Conservation (phyloP, 768 basidiomycete species). For the Xerocomellus intermedius region DNA sequence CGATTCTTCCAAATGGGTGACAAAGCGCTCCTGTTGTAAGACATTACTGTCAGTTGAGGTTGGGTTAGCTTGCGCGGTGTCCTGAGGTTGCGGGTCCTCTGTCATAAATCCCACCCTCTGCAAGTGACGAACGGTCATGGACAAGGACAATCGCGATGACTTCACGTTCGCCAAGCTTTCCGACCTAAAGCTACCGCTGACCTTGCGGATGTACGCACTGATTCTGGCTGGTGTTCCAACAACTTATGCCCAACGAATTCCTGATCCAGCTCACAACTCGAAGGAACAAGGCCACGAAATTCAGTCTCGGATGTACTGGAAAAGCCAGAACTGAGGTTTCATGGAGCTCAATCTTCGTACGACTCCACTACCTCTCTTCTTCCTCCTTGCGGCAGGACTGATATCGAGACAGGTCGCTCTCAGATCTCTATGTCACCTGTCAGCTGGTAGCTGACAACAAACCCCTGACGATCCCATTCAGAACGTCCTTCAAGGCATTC, state of each 20-base stretch:
- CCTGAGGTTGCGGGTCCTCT: too few species aligned
- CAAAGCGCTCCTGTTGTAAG: neutral
- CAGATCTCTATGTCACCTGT: constrained; percentile 92
- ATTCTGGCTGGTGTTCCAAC: neutral
- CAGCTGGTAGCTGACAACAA: constrained; percentile 93
- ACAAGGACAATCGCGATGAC: constrained; percentile 74
- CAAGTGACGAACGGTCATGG: constrained; percentile 35
- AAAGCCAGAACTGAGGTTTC: constrained; percentile 76
- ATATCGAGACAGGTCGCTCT: constrained; percentile 59
- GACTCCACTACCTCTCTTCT: constrained; percentile 5
- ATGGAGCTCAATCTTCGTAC: constrained; percentile 80
- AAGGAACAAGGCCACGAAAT: constrained; percentile 72
- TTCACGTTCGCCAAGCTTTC: constrained; percentile 91
- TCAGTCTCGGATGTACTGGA: constrained; percentile 80
- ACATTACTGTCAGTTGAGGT: too few species aligned
- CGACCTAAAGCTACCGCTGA: constrained; percentile 84
- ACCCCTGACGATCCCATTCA: constrained; percentile 86
- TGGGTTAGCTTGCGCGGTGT: neutral
- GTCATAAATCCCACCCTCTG: neutral
- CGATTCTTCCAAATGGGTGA: constrained; percentile 4
- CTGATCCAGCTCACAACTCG: constrained; percentile 70
- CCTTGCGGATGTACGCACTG: constrained; percentile 70
- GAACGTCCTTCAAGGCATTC: constrained; percentile 92
- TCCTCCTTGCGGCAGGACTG: constrained; percentile 15
- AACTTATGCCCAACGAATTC: neutral